phyloP scores from a whole-genome alignment of 495 filamentous ascomycete genomes.

The Neurospora sublineolata region DNA sequence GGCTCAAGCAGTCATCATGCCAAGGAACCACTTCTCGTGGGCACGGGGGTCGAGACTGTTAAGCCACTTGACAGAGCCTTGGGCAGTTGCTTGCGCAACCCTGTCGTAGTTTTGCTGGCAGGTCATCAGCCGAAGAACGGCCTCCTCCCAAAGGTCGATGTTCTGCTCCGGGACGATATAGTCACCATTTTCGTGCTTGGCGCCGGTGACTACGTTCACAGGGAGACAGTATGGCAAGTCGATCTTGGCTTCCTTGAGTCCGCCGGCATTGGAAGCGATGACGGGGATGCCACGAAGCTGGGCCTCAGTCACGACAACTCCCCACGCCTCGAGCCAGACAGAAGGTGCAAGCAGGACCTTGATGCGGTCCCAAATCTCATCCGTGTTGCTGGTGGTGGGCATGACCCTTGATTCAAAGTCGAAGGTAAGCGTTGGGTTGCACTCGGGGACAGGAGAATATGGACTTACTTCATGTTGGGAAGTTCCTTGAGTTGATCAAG shows the following conservation, averaged over 20 bases:
- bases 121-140: conserved; percentile 12
- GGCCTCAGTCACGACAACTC: conserved; percentile 22
- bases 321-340: conserved; percentile 23
- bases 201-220: conserved; percentile 17
- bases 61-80: conserved; percentile 12
- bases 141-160: conserved; percentile 11
- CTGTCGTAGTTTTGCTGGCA: conserved; percentile 8
- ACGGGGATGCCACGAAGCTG: conserved; percentile 24
- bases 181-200: conserved; percentile 9
- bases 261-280: conserved; percentile 21
- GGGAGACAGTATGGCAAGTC: conserved; percentile 17
- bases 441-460: background rate
- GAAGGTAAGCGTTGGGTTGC: background rate
- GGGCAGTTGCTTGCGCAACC: conserved; percentile 8
- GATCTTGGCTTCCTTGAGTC: conserved; percentile 21
- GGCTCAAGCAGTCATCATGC: conserved; percentile 10
- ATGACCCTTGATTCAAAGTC: conserved; percentile 7
- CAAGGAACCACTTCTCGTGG: conserved; percentile 21
- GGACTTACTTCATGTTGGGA: conserved; percentile 18
- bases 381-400: conserved; percentile 14
- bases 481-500: conserved; percentile 5
- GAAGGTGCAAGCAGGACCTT: conserved; percentile 21
- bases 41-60: conserved; percentile 7
- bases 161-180: conserved; percentile 20
- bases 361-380: conserved; percentile 24